Conservation (phyloP, 306 rosid species). For the Castanea mollissima region DNA sequence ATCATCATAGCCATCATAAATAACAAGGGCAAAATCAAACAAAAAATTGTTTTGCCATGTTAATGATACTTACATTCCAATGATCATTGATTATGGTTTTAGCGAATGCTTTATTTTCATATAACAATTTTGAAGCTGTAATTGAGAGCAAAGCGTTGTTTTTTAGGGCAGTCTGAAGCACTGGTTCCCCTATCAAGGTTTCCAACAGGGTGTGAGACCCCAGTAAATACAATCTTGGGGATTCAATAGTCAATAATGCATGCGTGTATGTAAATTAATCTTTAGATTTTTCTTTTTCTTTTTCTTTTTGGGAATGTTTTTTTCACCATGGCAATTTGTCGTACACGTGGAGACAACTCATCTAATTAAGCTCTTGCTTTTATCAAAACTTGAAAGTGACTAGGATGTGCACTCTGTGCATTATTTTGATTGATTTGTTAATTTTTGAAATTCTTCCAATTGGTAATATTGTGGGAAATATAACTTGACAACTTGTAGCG, state of each 20-base stretch:
- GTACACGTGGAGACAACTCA: conserved; percentile 30
- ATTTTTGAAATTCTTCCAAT: neutral
- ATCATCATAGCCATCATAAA: too few species aligned
- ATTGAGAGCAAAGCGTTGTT: conserved; percentile 30
- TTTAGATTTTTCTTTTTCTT: too few species aligned
- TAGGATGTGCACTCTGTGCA: neutral
- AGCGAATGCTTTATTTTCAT: conserved; percentile 31
- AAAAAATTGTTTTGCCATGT: too few species aligned
- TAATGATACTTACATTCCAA: conserved; percentile 36
- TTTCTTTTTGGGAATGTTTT: neutral
- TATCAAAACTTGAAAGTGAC: neutral
- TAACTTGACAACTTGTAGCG: neutral
- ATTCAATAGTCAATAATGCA: too few species aligned
- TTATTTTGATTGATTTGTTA: neutral
- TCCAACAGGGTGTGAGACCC: too few species aligned
- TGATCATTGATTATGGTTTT: conserved; percentile 10
- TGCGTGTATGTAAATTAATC: too few species aligned
- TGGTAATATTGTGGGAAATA: neutral
- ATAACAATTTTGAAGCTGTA: conserved; percentile 43
- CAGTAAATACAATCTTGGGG: too few species aligned
- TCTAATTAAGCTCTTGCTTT: conserved; percentile 11
- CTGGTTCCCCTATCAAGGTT: too few species aligned
- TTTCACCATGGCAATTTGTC: conserved; percentile 19
- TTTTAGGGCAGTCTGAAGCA: too few species aligned
- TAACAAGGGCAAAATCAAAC: too few species aligned